These are phyloP conservation scores for Fusarium sp. DNA, from an alignment of 2,329 filamentous ascomycete genomes.

Conservation along the genomic window DNA sequence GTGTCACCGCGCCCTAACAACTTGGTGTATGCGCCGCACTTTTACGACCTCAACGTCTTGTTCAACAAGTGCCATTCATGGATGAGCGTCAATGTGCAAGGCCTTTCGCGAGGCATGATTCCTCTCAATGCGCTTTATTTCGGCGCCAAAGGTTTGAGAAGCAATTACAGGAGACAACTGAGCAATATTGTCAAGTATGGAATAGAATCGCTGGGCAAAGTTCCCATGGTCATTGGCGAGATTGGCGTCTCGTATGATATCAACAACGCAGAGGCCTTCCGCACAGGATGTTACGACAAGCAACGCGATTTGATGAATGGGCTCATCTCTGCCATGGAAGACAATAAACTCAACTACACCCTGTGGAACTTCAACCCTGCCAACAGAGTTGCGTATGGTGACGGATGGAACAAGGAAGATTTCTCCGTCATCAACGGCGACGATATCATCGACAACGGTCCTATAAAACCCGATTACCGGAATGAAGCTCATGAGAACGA, in stretches of 20 bases:
- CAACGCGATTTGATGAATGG: conserved; percentile 56
- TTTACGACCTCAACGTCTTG: conserved; percentile 58
- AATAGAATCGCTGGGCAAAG: conserved; percentile 48
- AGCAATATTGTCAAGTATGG: conserved; percentile 53
- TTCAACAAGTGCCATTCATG: conserved; percentile 53
- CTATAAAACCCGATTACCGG: conserved; percentile 49
- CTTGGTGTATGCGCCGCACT: conserved; percentile 58
- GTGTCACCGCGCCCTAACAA: conserved; percentile 46
- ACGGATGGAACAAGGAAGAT: conserved; percentile 59
- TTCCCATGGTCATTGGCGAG: conserved; percentile 56
- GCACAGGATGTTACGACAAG: conserved; percentile 54
- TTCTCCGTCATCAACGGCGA: conserved; percentile 57
- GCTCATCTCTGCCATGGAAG: conserved; percentile 56
- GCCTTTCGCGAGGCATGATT: conserved; percentile 55
- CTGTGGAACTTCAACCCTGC: conserved; percentile 57
- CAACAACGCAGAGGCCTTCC: conserved; percentile 52
- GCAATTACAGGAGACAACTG: conserved; percentile 56
- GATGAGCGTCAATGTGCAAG: conserved; percentile 58
- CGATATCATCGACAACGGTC: conserved; percentile 44
- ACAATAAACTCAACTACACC: conserved; percentile 53
- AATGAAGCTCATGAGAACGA: conserved; percentile 50
- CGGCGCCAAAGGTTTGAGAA: conserved; percentile 51
- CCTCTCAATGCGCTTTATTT: conserved; percentile 57
- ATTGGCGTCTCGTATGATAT: conserved; percentile 57
- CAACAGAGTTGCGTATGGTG: conserved; percentile 54